A percentile compares a stretch with the other conserved stretches of the same genome.
phyloP scores from a whole-genome alignment of 495 filamentous ascomycete species.

The Hypoxylon rickii region DNA sequence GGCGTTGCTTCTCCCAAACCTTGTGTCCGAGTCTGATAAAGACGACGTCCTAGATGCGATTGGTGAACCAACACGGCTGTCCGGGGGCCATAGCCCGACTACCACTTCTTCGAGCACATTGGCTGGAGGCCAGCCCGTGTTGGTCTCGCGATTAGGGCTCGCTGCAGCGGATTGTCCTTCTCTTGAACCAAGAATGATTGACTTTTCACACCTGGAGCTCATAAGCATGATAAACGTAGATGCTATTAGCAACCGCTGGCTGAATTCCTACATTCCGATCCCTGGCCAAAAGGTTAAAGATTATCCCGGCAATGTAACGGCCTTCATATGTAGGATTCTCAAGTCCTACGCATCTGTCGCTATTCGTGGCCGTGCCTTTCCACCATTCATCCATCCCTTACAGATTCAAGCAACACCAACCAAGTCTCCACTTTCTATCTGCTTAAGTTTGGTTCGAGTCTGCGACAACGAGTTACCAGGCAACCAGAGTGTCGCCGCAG shows the following conservation, averaged over 20 bases:
- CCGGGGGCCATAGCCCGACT: background rate
- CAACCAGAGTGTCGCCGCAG: conserved; percentile 40
- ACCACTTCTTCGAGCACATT: conserved; percentile 5
- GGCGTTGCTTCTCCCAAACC: conserved; percentile 3
- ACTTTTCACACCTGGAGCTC: conserved; percentile 41
- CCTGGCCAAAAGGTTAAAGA: conserved; percentile 46
- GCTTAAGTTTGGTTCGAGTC: conserved; percentile 49
- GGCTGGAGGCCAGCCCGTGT: background rate
- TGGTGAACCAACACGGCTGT: background rate
- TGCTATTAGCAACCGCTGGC: conserved; percentile 53
- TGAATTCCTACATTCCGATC: conserved; percentile 49
- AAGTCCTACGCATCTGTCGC: conserved; percentile 48
- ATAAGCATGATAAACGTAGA: conserved; percentile 50
- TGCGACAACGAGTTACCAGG: conserved; percentile 47
- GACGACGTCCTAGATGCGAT: background rate
- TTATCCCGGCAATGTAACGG: conserved; percentile 39
- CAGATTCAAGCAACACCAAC: conserved; percentile 34
- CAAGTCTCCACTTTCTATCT: conserved; percentile 46
- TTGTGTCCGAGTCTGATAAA: conserved; percentile 1
- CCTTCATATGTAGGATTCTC: conserved; percentile 49
- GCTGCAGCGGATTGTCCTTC: background rate
- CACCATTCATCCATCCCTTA: conserved; percentile 47
- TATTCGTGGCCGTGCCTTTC: conserved; percentile 44
- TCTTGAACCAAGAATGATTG: conserved; percentile 7
- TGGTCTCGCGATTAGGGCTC: conserved; percentile 1